A percentile compares a stretch with the other conserved stretches of the same genome.
phyloP scores from a whole-genome alignment of 1,139 yeast species.

The Kodamaea ohmeri region DNA sequence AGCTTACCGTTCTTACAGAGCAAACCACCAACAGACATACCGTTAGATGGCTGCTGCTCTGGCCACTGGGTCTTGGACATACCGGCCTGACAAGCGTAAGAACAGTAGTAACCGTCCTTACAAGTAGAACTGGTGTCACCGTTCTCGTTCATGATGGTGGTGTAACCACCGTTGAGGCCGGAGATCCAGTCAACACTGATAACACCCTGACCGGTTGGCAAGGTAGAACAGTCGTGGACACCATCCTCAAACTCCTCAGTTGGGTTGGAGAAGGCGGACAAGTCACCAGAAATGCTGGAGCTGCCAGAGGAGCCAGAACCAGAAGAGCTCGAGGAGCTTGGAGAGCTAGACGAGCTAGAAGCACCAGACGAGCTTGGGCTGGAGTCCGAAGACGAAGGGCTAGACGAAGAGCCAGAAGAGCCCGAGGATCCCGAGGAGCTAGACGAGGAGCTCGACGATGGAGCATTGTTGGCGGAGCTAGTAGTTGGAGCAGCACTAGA shows the following conservation, averaged over 20 bases:
- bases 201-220: conserved; percentile 76
- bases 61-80: conserved; percentile 93
- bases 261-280: conserved; percentile 52
- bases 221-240: conserved; percentile 53
- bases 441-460: conserved; percentile 21
- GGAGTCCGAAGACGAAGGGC: background rate
- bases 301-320: conserved; percentile 13
- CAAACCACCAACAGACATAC: conserved; percentile 80
- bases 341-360: conserved; percentile 1
- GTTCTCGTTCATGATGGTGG: conserved; percentile 62
- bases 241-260: conserved; percentile 59
- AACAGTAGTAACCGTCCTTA: conserved; percentile 74
- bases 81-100: conserved; percentile 87
- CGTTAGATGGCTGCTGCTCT: conserved; percentile 62
- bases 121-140: conserved; percentile 69
- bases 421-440: conserved; percentile 17
- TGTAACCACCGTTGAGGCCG: conserved; percentile 65
- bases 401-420: conserved; percentile 7
- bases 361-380: conserved; percentile 7
- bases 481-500: conserved; percentile 13
- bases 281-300: conserved; percentile 52
- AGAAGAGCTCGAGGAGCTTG: conserved; percentile 3
- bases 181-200: conserved; percentile 53
- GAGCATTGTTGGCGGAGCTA: conserved; percentile 12
- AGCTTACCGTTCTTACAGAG: conserved; percentile 66